Percentiles rank a stretch among this genome's conserved stretches.
phyloP scores from a whole-genome alignment of 2,329 filamentous ascomycete species.

The Cadophora gregata region DNA sequence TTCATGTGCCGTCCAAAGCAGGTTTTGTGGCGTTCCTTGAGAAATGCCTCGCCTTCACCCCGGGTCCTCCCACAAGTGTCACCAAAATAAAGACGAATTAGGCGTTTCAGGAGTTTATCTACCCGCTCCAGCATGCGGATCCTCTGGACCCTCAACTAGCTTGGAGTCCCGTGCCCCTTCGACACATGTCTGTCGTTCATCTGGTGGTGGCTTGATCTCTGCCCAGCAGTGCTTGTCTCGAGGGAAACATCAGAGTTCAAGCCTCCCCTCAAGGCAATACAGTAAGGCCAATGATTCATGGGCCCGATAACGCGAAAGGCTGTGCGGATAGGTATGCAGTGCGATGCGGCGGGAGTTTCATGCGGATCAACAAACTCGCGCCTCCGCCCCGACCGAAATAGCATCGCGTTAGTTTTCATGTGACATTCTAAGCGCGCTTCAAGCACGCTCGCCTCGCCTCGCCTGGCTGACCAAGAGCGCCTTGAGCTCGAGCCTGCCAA shows the following conservation, averaged over 20 bases:
- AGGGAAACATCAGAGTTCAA: slow-evolving; percentile 7
- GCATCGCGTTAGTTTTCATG: slow-evolving; percentile 10
- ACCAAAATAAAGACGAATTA: slow-evolving; percentile 24
- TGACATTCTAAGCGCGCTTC: slow-evolving; percentile 15
- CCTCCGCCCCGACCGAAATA: slow-evolving; percentile 16
- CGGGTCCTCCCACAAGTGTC: slow-evolving; percentile 10
- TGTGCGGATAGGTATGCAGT: slow-evolving; percentile 12
- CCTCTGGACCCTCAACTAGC: slow-evolving; percentile 6
- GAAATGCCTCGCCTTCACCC: slow-evolving; percentile 4
- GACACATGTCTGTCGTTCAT: slow-evolving; percentile 17
- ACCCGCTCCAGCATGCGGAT: slow-evolving; percentile 19
- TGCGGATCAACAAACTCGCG: slow-evolving; percentile 15
- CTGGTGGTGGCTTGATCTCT: slow-evolving; percentile 18
- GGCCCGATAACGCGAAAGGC: slow-evolving; percentile 4
- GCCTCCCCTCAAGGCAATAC: not conserved
- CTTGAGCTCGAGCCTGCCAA: slow-evolving; percentile 15
- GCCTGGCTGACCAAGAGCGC: slow-evolving; percentile 3
- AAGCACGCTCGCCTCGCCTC: not conserved
- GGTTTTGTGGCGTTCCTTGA: slow-evolving; percentile 6
- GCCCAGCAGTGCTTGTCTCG: slow-evolving; percentile 16
- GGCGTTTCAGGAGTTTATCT: slow-evolving; percentile 23
- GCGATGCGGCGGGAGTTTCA: slow-evolving; percentile 18
- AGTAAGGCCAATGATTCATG: not conserved
- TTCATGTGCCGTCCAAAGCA: slow-evolving; percentile 5
- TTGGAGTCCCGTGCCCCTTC: slow-evolving; percentile 16